Base-by-base conservation (phyloP, 345 rosid species). In the Gynandropsis gynandra region DNA sequence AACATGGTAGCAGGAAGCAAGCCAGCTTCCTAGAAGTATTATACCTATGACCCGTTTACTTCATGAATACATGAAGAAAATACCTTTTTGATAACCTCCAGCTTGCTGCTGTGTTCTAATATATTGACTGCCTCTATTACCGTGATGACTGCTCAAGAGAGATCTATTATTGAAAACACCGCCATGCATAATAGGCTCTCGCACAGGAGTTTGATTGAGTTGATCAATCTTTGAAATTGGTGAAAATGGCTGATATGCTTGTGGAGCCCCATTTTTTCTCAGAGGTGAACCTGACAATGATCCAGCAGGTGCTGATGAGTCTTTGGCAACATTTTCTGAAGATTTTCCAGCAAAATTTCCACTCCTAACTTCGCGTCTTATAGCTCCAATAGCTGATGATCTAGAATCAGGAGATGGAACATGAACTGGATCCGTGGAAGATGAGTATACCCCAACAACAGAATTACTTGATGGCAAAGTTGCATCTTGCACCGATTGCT, bases 331-430 rank as follows among this genome's bases (percentile, higher is more conserved):
- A 63, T 64, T 78, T 59, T 82, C 88, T 62, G 69, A 59, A 62
- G 74, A 56, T 41, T 71, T 85, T 19, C 87, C 76, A 42, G 79
- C 84, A 52, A 72, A 79, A 39, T 95, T 88, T 34, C 72, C 92
- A 52, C 76, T 83, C 53, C 89, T 95, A 63, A 87, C 94, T 67
- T 86, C 97, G 60, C 94, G 95, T 76, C 76, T 83, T 49, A 89
- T 89, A 61, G 95, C 85, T 68, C 95, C 94, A 71, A 80, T 83
- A 43, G 70, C 76, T 58, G 81, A 70, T 45, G 92, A 60, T 75
- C 92, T 73, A 12, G 88, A 81, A 62, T 80, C 95, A 42, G 89
- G 92, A 68, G 96, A 87, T 68, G 96, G 98, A 47, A 84, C 96
- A 62, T 90, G 95, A 68, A 87, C 89, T 58, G 96, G 96, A 69